Evolutionary conservation across 768 basidiomycete genomes (phyloP), one percentile per base, ranked within the genome.

Genomic region (Leccinum rimulosum): DNA sequence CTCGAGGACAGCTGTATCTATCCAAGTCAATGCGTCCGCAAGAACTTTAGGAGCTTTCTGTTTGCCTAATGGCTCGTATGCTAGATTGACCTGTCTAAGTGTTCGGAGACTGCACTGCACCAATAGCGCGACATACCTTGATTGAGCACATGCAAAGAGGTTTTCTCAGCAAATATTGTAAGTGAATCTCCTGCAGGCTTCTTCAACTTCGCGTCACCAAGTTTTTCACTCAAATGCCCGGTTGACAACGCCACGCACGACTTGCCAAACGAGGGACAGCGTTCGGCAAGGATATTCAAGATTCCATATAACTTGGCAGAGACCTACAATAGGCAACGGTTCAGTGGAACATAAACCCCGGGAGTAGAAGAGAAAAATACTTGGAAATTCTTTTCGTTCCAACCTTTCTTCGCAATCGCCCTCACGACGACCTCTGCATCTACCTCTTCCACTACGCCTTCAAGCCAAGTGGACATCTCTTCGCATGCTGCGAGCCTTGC

Each of bases 341-440:
- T 69, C 28, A 66, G 60, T 49, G n/a, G 5, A 57, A 38, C 19
- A 17, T 48, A n/a, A 45, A 52, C 12, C 30, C 22, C 31, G 6
- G 28, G 14, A 33, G 6, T 1, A 54, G 47, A 56, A 30, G 25
- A 5, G 25, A 67, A 74, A 52, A 30, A 57, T 60, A 91, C 95
- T 78, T 99, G 96, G 65, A 99, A 99, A 68, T 98, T 99, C 80
- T 97, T 98, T 77, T 99, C 97, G n/a, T 81, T 83, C 95, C 94
- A 98, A 3, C 95, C 94, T 63, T 91, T 93, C 79, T 96, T 98
- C 4, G 84, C 87, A 59, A 98, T 75, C 64, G 90, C 87, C 27
- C 96, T 82, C 19, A 98, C 84, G 38, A 99, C 67, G 5, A 99
- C 85, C 73, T 99, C 97, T 12, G 89, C 86, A 64, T 99, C 96